Evolutionary conservation across 345 rosid genomes (phyloP), one percentile per base, ranked within the genome.

Genomic region (Populus ilicifolia): DNA sequence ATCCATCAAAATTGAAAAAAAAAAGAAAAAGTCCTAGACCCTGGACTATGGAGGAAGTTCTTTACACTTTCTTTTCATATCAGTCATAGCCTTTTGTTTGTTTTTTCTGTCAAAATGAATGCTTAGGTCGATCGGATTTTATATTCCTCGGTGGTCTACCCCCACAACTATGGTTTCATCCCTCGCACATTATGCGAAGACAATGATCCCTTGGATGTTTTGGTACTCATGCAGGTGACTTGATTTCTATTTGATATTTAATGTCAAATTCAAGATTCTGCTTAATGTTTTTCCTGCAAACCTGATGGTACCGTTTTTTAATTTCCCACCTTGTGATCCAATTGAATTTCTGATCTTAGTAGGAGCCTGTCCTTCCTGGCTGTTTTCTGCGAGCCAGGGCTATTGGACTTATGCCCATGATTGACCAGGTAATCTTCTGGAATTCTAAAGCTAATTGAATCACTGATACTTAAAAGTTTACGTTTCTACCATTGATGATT

Each of bases 311-410:
- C 10, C 62, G 52, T 50, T 20, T 63, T 35, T 72, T 36, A 77
- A 36, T 50, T 72, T 63, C 67, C 67, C 46, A 70, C 29, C 54
- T 11, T 72, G n/a, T 59, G 44, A 76, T 43, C 71, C 21, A 33
- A 59, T 27, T 69, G 30, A 72, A 50, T 66, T 44, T n/a, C 83
- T 63, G 20, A 25, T 67, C 18, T 38, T 5, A 16, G 33, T 17
- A 93, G 99, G 99, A 95, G 88, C 99, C 99, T 35, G 98, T 95
- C 59, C 92, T 95, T 85, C 96, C 99, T 1, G 99, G 99, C 43
- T 90, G 97, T 80, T 95, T 95, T 76, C 87, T 93, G 36, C 90
- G 99, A 77, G 99, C 99, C 78, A 89, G 87, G 81, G 99, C 99
- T 80, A 93, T 95, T 69, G 99, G 99, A 78, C 84, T 93, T 63